Conservation (phyloP, 176 grass and related monocot species). For the Saccharum officinarum region DNA sequence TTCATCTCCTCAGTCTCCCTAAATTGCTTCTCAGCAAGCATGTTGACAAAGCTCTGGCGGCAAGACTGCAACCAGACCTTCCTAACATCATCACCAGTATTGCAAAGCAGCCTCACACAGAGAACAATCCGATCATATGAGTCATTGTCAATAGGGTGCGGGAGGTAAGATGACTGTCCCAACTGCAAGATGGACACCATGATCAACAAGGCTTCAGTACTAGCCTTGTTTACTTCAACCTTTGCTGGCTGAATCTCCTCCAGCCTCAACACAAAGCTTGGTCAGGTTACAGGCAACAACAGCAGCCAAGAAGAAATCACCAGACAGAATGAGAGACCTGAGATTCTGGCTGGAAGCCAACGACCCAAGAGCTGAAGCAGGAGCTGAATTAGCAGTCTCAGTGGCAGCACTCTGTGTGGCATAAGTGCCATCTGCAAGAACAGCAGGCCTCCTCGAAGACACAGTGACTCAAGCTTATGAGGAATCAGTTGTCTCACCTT, state of each 20-base stretch:
- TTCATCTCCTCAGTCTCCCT: constrained; percentile 75
- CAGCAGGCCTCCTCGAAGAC: constrained; percentile 60
- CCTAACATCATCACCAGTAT: constrained; percentile 60
- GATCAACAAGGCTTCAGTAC: constrained; percentile 49
- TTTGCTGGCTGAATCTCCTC: constrained; percentile 67
- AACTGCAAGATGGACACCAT: constrained; percentile 62
- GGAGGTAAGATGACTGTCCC: constrained; percentile 54
- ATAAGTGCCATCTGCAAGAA: constrained; percentile 73
- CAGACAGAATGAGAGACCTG: constrained; percentile 63
- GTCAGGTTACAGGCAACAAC: constrained; percentile 49
- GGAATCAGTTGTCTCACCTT: constrained; percentile 48
- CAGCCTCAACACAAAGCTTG: constrained; percentile 67
- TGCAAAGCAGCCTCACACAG: constrained; percentile 69
- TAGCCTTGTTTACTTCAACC: constrained; percentile 55
- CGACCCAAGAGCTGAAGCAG: constrained; percentile 45
- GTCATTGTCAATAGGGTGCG: constrained; percentile 64
- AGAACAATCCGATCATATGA: constrained; percentile 62
- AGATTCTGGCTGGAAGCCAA: constrained; percentile 48
- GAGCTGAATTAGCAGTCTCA: constrained; percentile 39
- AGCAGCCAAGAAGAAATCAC: constrained; percentile 66
- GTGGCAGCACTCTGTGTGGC: constrained; percentile 72
- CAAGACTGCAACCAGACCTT: constrained; percentile 71
- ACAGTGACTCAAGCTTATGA: too few species aligned
- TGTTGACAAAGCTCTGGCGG: constrained; percentile 58
- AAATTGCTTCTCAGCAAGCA: constrained; percentile 85